Base-by-base conservation (phyloP, 2,329 filamentous ascomycete genomes). In the Colletotrichum shisoi region DNA sequence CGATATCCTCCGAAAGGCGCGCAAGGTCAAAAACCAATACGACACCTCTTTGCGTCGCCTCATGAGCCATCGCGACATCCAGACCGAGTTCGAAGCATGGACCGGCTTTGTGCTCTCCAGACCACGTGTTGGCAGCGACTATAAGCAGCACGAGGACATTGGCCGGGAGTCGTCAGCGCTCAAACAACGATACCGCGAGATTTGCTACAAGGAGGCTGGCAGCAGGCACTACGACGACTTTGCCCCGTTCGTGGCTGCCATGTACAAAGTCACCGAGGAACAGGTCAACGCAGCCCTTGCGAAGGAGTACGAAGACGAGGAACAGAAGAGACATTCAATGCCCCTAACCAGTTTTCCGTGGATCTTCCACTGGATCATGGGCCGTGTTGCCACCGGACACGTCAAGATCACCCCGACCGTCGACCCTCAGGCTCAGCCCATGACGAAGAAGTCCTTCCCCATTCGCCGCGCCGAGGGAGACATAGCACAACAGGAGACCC, bases 271-370 rank as follows among this genome's bases (percentile, higher is more conserved):
- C 31, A 97, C 94, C 0, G 87, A 89, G 44, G 82, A 89, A 59
- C 89, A 96, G 74, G 84, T 91, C 39, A 82, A 83, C 17, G 79
- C 83, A 34, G 89, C 89, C 0, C 76, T 67, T 90, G 4, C 76
- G 80, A 21, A 84, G 88, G 71, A 74, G 67, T 49, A 69, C 68
- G 54, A 70, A 66, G 27, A 64, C 71, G 12, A 78, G 72, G 1
- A 78, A 77, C 69, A 72, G 76, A 2, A 77, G 77, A 7, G 81
- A 39, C 62, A 62, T 21, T 68, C 66, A 2, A 90, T 93, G 83
- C 94, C 95, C 0, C 81, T 98, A 9, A 95, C 97, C 72, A 95
- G 90, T 67, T 98, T 97, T 72, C 94, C 95, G 0, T 99, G 95
- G 95, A 81, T 98, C 2, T 96, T 98, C 70, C 83, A 88, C 13